phyloP scores from a whole-genome alignment of 2,329 filamentous ascomycete species.

The Xylariaceae sp. region DNA sequence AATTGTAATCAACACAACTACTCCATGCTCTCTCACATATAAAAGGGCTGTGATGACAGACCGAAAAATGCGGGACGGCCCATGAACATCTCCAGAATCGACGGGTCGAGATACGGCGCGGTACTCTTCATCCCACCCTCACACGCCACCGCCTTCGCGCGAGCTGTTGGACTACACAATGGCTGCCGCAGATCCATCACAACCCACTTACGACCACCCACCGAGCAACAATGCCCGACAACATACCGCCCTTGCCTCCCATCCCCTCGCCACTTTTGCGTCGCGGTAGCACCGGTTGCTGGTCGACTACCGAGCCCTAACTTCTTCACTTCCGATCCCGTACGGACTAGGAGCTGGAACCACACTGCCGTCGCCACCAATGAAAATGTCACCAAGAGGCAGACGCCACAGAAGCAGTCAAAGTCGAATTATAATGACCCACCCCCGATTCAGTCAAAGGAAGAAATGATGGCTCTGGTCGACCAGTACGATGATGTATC shows the following conservation, averaged over 20 bases:
- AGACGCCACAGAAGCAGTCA: background rate
- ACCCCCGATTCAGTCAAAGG: constrained; percentile 27
- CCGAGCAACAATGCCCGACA: constrained; percentile 2
- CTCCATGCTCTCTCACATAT: constrained; percentile 16
- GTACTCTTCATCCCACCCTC: constrained; percentile 46
- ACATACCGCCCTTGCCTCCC: constrained; percentile 2
- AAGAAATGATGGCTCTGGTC: constrained; percentile 52
- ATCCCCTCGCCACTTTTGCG: constrained; percentile 14
- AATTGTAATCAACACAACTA: no score
- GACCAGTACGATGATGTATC: constrained; percentile 44
- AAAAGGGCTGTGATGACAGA: constrained; percentile 31
- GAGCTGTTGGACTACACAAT: constrained; percentile 16
- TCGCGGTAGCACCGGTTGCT: constrained; percentile 20
- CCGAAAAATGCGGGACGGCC: constrained; percentile 44
- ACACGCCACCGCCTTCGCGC: constrained; percentile 22
- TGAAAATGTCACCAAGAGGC: constrained; percentile 1
- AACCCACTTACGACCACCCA: no score
- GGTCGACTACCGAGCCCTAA: constrained; percentile 15
- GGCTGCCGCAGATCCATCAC: constrained; percentile 1
- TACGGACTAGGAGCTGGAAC: constrained; percentile 20
- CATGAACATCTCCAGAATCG: constrained; percentile 59
- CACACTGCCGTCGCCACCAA: constrained; percentile 15
- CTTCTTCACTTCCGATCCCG: constrained; percentile 22
- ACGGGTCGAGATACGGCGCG: constrained; percentile 56
- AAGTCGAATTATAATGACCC: no score